Percentiles rank a stretch among this genome's conserved stretches.
Evolutionary conservation across 1,139 yeast genomes (phyloP).

Genomic region (Kodamaea sp.): DNA sequence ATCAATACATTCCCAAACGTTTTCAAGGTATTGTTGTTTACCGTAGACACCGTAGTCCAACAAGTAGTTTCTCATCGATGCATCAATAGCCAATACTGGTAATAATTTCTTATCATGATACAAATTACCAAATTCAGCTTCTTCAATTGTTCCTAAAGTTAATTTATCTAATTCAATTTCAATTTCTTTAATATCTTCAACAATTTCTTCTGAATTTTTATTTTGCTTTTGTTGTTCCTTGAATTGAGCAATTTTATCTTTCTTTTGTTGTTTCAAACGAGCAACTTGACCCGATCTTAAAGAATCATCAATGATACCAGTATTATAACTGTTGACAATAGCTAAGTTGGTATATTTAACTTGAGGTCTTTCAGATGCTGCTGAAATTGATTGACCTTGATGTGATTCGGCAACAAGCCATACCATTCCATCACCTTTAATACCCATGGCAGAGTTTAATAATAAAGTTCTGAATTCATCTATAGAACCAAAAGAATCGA

Average conservation of each 20-base stretch:
- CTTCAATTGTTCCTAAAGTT: slow-evolving; percentile 38
- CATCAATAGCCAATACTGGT: slow-evolving; percentile 68
- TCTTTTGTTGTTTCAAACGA: slow-evolving; percentile 34
- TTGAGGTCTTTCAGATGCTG: slow-evolving; percentile 22
- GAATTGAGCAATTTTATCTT: slow-evolving; percentile 29
- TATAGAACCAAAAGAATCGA: slow-evolving; percentile 61
- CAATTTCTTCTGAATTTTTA: slow-evolving; percentile 7
- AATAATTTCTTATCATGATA: slow-evolving; percentile 44
- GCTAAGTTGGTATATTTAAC: slow-evolving; percentile 46
- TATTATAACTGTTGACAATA: slow-evolving; percentile 72
- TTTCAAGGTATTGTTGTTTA: slow-evolving; percentile 60
- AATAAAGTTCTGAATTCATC: slow-evolving; percentile 63
- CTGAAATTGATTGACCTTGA: slow-evolving; percentile 26
- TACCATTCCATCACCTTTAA: slow-evolving; percentile 72
- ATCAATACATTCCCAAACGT: slow-evolving; percentile 67
- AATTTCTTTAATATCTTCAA: slow-evolving; percentile 10
- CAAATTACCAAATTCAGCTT: slow-evolving; percentile 39
- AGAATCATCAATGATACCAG: slow-evolving; percentile 61
- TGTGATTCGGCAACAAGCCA: slow-evolving; percentile 68
- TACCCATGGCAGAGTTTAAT: slow-evolving; percentile 56
- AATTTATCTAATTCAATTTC: slow-evolving; percentile 17
- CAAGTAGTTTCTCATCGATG: slow-evolving; percentile 64
- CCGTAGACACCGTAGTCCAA: slow-evolving; percentile 77
- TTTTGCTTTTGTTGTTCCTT: slow-evolving; percentile 16
- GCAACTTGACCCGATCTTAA: slow-evolving; percentile 50